phyloP scores from a whole-genome alignment of 225 moss, liverwort and hornwort genomes.

The Climacium dendroides region DNA sequence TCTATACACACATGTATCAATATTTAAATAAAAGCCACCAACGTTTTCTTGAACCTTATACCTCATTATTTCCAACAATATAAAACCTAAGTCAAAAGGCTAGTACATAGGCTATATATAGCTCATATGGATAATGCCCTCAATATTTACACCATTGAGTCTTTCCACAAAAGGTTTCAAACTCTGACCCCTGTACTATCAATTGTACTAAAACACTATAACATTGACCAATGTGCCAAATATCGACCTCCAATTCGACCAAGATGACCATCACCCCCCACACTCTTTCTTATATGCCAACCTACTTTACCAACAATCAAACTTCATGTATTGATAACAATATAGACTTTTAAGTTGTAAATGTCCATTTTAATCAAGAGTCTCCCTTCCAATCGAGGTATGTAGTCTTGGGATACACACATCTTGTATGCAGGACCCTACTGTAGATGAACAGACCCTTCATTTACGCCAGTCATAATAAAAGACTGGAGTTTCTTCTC shows the following conservation, averaged over 20 bases:
- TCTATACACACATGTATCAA: background rate
- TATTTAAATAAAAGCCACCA: background rate
- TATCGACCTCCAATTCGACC: background rate
- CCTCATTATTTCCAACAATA: background rate
- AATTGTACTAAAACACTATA: background rate
- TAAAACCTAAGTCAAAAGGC: background rate
- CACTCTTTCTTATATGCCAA: background rate
- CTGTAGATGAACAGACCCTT: background rate
- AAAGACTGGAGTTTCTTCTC: background rate
- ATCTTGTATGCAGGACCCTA: background rate
- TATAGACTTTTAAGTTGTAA: background rate
- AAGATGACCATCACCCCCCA: fast-evolving
- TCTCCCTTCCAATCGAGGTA: background rate
- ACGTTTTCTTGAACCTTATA: background rate
- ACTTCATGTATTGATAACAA: background rate
- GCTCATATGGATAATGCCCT: background rate
- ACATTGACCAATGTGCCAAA: background rate
- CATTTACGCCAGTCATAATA: background rate
- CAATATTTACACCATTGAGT: background rate
- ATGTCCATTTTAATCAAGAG: background rate
- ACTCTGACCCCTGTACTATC: no score
- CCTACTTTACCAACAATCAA: background rate
- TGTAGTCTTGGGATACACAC: background rate
- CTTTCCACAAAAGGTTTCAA: background rate
- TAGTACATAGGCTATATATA: background rate